A percentile compares a stretch with the other conserved stretches of the same genome.
phyloP scores from a whole-genome alignment of 352 stramenopile genomes.

The Aphanomyces invadans region DNA sequence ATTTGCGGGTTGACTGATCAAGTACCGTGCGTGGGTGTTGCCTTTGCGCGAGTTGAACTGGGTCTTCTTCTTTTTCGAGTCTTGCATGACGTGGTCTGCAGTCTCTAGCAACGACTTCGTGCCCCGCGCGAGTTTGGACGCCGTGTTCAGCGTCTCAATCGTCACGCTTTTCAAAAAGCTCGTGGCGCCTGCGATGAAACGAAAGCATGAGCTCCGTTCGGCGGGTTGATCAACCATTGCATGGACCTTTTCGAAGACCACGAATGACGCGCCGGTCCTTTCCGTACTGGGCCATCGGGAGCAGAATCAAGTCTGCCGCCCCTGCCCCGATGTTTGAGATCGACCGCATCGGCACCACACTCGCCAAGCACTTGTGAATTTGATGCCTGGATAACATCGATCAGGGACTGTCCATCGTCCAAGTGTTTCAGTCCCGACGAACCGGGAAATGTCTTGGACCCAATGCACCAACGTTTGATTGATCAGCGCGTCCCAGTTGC shows the following conservation, averaged over 20 bases:
- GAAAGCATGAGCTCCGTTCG: too few species aligned
- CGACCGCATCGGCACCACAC: slow-evolving; percentile 71
- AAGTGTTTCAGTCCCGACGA: too few species aligned
- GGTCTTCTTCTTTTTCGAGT: slow-evolving; percentile 21
- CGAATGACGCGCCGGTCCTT: slow-evolving; percentile 75
- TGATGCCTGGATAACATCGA: too few species aligned
- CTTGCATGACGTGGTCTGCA: slow-evolving; percentile 70
- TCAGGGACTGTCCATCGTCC: too few species aligned
- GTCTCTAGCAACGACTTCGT: slow-evolving; percentile 76
- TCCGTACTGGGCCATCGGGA: slow-evolving; percentile 81
- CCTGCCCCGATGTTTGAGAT: slow-evolving; percentile 83
- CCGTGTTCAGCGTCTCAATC: slow-evolving; percentile 81
- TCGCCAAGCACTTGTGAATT: slow-evolving; percentile 85
- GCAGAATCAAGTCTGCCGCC: slow-evolving; percentile 74
- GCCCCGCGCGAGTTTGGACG: slow-evolving; percentile 71
- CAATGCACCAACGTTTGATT: slow-evolving; percentile 78
- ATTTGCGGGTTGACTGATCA: slow-evolving; percentile 73
- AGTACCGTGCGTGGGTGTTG: slow-evolving; percentile 40
- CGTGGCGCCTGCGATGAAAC: slow-evolving; percentile 51
- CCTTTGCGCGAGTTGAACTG: slow-evolving; percentile 18
- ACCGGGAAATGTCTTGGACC: slow-evolving; percentile 80
- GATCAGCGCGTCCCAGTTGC: slow-evolving; percentile 60
- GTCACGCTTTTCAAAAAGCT: slow-evolving; percentile 84
- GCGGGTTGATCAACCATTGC: too few species aligned
- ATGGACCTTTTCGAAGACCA: slow-evolving; percentile 62